A percentile compares a stretch with the other conserved stretches of the same genome.
Evolutionary conservation across 208 protist genomes (phyloP).

Genomic region (Leptomonas pyrrhocoris): DNA sequence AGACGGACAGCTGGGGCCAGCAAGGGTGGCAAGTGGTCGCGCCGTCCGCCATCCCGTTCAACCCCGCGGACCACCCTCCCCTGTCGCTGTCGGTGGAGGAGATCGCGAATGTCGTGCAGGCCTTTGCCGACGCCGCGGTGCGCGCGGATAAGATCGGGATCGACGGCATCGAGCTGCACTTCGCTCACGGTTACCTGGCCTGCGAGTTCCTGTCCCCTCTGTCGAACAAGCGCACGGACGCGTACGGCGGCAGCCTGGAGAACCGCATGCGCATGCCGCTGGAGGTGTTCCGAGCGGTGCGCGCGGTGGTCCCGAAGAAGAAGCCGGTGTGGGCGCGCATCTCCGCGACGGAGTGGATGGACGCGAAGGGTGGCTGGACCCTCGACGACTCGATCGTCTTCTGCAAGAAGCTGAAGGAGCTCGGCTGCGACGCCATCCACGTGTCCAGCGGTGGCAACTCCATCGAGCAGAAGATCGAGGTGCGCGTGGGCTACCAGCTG

Average conservation of each 20-base stretch:
- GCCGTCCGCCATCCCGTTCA: slow-evolving; percentile 50
- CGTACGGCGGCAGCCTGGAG: slow-evolving; percentile 81
- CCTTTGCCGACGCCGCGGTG: slow-evolving; percentile 44
- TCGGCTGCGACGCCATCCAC: slow-evolving; percentile 57
- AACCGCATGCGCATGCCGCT: slow-evolving; percentile 79
- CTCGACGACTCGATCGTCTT: slow-evolving; percentile 27
- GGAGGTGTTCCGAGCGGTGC: slow-evolving; percentile 62
- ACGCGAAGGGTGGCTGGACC: slow-evolving; percentile 42
- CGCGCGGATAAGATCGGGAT: slow-evolving; percentile 60
- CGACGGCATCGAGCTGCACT: slow-evolving; percentile 85
- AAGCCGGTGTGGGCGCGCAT: slow-evolving; percentile 82
- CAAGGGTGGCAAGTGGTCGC: slow-evolving; percentile 37
- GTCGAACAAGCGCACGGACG: slow-evolving; percentile 80
- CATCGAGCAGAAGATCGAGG: slow-evolving; percentile 55
- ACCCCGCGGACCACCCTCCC: slow-evolving; percentile 22
- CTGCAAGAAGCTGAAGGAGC: slow-evolving; percentile 47
- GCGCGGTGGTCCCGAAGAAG: slow-evolving; percentile 39
- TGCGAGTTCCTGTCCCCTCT: slow-evolving; percentile 70
- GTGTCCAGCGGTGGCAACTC: slow-evolving; percentile 74
- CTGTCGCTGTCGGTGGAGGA: slow-evolving; percentile 45
- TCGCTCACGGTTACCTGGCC: slow-evolving; percentile 83
- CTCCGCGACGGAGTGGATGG: slow-evolving; percentile 70
- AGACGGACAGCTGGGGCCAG: neutral
- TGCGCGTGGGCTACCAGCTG: slow-evolving; percentile 36
- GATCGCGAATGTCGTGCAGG: slow-evolving; percentile 41